phyloP scores from a whole-genome alignment of 73 alveolate species.

The Paramecium pentaurelia region DNA sequence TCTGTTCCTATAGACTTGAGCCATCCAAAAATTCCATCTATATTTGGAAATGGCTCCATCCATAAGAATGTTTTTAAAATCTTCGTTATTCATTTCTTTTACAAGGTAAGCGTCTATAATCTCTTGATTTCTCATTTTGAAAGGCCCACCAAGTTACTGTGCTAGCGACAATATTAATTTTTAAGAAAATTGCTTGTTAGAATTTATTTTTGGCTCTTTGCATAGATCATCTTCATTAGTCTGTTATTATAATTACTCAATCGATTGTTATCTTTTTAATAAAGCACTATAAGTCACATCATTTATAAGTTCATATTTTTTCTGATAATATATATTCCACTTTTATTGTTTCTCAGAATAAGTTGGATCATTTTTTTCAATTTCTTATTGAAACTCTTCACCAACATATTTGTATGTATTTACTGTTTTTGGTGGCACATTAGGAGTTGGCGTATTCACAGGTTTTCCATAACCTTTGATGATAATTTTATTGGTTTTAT shows the following conservation, averaged over 20 bases:
- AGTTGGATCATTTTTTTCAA: background rate
- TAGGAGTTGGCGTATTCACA: background rate
- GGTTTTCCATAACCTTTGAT: background rate
- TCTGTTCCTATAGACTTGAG: background rate
- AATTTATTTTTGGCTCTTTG: background rate
- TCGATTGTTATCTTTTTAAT: background rate
- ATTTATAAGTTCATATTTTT: background rate
- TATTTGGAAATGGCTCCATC: background rate
- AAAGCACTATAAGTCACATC: background rate
- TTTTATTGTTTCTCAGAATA: background rate
- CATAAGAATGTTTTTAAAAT: background rate
- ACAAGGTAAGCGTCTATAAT: background rate
- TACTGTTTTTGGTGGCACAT: background rate
- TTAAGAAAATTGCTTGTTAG: background rate
- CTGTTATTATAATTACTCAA: background rate
- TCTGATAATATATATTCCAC: background rate
- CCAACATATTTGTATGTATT: background rate
- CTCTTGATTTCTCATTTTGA: background rate
- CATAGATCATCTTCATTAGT: background rate
- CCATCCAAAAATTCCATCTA: conserved; percentile 38
- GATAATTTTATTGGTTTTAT: background rate
- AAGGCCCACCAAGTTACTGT: background rate
- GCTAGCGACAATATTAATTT: background rate
- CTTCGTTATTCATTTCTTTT: background rate
- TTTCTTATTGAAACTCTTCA: background rate